phyloP scores from a whole-genome alignment of 2,329 filamentous ascomycete species.

The Diaporthe australafricana region DNA sequence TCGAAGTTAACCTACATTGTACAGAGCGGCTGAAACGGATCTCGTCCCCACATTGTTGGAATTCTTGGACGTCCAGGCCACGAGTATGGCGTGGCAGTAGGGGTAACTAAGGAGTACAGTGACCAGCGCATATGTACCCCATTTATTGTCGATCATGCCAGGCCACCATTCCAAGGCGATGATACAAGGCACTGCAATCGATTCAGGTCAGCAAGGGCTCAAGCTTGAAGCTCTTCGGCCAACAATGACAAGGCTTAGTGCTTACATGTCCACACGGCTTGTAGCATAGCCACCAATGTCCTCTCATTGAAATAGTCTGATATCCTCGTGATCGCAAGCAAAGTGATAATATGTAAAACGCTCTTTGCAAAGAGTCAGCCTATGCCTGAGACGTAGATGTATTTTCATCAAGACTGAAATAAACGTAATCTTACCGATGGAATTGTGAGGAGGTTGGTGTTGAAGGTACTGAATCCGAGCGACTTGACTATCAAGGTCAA shows the following conservation, averaged over 20 bases:
- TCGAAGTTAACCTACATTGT: slow-evolving; percentile 56
- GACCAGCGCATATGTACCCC: slow-evolving; percentile 63
- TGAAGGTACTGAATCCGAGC: slow-evolving; percentile 64
- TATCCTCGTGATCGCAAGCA: slow-evolving; percentile 62
- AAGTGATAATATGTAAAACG: slow-evolving; percentile 61
- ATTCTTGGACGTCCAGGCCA: slow-evolving; percentile 69
- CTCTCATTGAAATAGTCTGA: slow-evolving; percentile 63
- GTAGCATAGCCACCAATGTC: slow-evolving; percentile 57
- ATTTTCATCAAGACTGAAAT: slow-evolving; percentile 41
- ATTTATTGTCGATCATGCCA: slow-evolving; percentile 53
- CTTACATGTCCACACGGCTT: slow-evolving; percentile 63
- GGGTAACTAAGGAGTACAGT: slow-evolving; percentile 64
- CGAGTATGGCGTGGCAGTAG: slow-evolving; percentile 69
- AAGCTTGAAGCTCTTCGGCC: too few species aligned
- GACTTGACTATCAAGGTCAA: slow-evolving; percentile 64
- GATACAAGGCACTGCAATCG: slow-evolving; percentile 54
- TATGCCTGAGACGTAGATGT: slow-evolving; percentile 49
- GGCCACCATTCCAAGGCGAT: slow-evolving; percentile 61
- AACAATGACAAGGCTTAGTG: too few species aligned
- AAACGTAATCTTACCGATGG: slow-evolving; percentile 51
- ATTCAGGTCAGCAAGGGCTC: not conserved
- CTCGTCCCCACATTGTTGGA: slow-evolving; percentile 69
- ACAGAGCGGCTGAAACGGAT: slow-evolving; percentile 68
- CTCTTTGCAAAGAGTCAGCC: slow-evolving; percentile 53
- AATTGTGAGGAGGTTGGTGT: slow-evolving; percentile 69